These are phyloP conservation scores for Pythium aristosporum DNA, from an alignment of 352 stramenopile genomes.

Conservation along the genomic window DNA sequence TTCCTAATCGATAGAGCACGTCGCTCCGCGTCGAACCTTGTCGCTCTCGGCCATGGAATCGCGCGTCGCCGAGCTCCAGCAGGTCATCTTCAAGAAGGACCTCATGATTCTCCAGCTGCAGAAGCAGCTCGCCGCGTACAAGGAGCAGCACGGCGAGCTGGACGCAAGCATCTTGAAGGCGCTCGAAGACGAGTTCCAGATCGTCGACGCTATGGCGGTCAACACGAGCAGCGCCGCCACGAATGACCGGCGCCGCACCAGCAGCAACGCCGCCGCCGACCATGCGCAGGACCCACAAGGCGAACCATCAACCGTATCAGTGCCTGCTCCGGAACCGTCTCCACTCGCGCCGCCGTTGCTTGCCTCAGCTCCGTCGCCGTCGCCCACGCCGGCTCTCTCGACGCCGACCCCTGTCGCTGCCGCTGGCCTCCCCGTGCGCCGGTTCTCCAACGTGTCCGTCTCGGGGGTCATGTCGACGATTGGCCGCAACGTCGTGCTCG, in stretches of 20 bases:
- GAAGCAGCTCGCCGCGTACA: constrained; percentile 65
- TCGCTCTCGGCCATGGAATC: constrained; percentile 36
- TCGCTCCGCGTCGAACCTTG: constrained; percentile 2
- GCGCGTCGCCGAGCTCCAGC: constrained; percentile 65
- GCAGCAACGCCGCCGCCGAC: constrained; percentile 10
- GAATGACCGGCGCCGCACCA: constrained; percentile 12
- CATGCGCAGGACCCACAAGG: neutral
- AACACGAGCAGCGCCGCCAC: constrained; percentile 14
- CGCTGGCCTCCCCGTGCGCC: constrained; percentile 1
- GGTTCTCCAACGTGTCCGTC: constrained; percentile 28
- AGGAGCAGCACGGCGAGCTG: constrained; percentile 47
- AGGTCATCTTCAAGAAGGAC: constrained; percentile 84
- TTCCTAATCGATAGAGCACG: neutral
- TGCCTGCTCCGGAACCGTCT: neutral
- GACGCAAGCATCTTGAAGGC: constrained; percentile 30
- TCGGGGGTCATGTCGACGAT: constrained; percentile 36
- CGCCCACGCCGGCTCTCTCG: neutral
- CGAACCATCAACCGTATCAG: neutral
- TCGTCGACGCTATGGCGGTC: constrained; percentile 19
- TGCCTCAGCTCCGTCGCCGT: neutral
- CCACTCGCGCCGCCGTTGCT: neutral
- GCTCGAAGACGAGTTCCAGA: constrained; percentile 28
- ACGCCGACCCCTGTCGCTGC: neutral
- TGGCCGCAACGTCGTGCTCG: constrained; percentile 79
- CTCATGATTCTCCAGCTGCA: constrained; percentile 80